These are phyloP conservation scores for Sugiyamaella floridensis DNA, from an alignment of 805 yeast species.

Conservation along the genomic window DNA sequence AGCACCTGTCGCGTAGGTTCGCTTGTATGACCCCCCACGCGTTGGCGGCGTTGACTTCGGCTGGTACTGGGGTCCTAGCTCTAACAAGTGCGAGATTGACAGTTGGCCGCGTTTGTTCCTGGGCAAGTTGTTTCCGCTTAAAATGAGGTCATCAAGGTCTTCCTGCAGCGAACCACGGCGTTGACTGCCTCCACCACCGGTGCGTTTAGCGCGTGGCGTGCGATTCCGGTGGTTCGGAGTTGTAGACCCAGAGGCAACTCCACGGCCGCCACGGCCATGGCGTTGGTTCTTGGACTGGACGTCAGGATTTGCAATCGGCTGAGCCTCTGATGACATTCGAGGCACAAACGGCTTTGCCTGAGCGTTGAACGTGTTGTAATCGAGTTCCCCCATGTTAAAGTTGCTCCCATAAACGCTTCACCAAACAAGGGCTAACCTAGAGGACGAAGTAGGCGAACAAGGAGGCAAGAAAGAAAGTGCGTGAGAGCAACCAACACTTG, in stretches of 20 bases:
- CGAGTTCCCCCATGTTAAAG: background rate
- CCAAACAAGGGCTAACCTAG: too few relatives aligned
- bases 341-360: constrained; percentile 8
- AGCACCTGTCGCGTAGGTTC: background rate
- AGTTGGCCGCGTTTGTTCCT: constrained; percentile 18
- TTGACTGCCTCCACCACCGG: background rate
- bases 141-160: constrained; percentile 5
- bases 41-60: background rate
- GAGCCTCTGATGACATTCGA: background rate
- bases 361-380: background rate
- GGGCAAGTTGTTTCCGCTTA: background rate
- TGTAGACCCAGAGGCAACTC: background rate
- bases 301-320: background rate
- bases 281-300: background rate
- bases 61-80: background rate
- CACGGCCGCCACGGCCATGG: background rate
- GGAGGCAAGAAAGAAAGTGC: too few relatives aligned
- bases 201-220: background rate
- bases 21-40: background rate
- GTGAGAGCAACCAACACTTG: background rate
- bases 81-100: constrained; percentile 18
- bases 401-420: background rate
- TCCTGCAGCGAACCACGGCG: background rate
- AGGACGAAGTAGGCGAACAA: too few relatives aligned
- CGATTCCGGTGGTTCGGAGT: background rate